Evolutionary conservation across 306 rosid genomes (phyloP).

Genomic region (Rosa rugosa): DNA sequence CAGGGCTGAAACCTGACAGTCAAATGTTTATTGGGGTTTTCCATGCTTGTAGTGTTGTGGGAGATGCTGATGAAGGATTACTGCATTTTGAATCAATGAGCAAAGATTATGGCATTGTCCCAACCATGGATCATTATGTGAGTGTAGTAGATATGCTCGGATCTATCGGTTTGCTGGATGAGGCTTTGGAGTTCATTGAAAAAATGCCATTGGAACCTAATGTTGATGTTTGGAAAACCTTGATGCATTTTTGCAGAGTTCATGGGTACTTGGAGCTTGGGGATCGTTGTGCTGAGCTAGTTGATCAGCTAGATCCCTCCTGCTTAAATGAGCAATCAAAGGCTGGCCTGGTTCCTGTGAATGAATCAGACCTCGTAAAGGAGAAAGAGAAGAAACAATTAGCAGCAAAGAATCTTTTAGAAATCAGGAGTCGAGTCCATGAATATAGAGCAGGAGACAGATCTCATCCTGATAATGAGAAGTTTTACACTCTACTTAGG

Average conservation of each 20-base stretch:
- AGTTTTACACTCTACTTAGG: slow-evolving; percentile 62
- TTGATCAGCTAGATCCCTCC: slow-evolving; percentile 61
- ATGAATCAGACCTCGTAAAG: slow-evolving; percentile 49
- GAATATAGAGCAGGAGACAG: slow-evolving; percentile 91
- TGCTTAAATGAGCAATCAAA: slow-evolving; percentile 59
- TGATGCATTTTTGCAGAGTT: slow-evolving; percentile 79
- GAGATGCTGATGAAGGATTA: slow-evolving; percentile 67
- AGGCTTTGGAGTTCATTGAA: slow-evolving; percentile 73
- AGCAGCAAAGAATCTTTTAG: slow-evolving; percentile 54
- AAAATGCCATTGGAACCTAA: slow-evolving; percentile 66
- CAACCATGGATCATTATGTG: slow-evolving; percentile 54
- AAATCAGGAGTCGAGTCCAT: slow-evolving; percentile 70
- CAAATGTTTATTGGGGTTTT: slow-evolving; percentile 65
- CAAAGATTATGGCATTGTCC: slow-evolving; percentile 61
- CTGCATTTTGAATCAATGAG: slow-evolving; percentile 69
- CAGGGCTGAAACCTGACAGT: slow-evolving; percentile 68
- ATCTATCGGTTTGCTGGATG: slow-evolving; percentile 64
- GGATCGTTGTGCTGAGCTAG: slow-evolving; percentile 69
- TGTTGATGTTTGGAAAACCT: slow-evolving; percentile 61
- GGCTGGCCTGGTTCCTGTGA: slow-evolving; percentile 68
- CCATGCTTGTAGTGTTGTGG: slow-evolving; percentile 55
- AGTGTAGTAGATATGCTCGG: slow-evolving; percentile 78
- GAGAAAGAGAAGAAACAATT: slow-evolving; percentile 61
- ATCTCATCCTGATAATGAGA: slow-evolving; percentile 68
- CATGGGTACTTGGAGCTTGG: slow-evolving; percentile 73